Conservation (phyloP, 345 rosid species). For the Camelina neglecta region DNA sequence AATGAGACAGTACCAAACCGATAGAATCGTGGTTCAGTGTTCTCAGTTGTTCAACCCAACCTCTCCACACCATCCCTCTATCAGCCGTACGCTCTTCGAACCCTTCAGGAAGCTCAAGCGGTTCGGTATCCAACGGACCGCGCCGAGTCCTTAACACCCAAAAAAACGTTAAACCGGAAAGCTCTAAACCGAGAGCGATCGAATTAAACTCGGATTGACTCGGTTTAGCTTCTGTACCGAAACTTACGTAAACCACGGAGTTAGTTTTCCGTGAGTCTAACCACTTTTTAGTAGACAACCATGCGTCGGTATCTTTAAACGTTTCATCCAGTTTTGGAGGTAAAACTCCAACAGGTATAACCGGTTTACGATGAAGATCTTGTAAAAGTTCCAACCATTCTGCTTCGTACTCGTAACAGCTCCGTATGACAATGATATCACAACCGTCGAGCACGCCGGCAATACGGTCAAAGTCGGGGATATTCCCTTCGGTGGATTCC, state of each 20-base stretch:
- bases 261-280: slow-evolving; percentile 32
- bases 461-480: slow-evolving; percentile 35
- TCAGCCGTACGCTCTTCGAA: slow-evolving; percentile 45
- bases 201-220: slow-evolving; percentile 42
- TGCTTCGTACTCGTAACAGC: slow-evolving; percentile 56
- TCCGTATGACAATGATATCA: slow-evolving; percentile 49
- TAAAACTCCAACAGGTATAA: slow-evolving; percentile 57
- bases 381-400: slow-evolving; percentile 51
- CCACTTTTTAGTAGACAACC: slow-evolving; percentile 47
- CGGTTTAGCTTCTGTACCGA: slow-evolving; percentile 52
- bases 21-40: slow-evolving; percentile 47
- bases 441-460: slow-evolving; percentile 19
- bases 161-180: slow-evolving; percentile 49
- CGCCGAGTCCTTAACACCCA: slow-evolving; percentile 46
- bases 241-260: slow-evolving; percentile 46
- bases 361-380: slow-evolving; percentile 44
- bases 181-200: slow-evolving; percentile 52
- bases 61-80: slow-evolving; percentile 47
- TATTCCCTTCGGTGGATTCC: slow-evolving; percentile 37
- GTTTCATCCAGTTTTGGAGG: slow-evolving; percentile 35
- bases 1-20: slow-evolving; percentile 50
- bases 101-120: slow-evolving; percentile 41
- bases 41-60: slow-evolving; percentile 54
- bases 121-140: slow-evolving; percentile 36
- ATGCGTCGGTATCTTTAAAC: slow-evolving; percentile 25